A percentile compares a stretch with the other conserved stretches of the same genome.
Evolutionary conservation across 495 filamentous ascomycete species (phyloP).

Genomic region (Mytilinidion resinicola): DNA sequence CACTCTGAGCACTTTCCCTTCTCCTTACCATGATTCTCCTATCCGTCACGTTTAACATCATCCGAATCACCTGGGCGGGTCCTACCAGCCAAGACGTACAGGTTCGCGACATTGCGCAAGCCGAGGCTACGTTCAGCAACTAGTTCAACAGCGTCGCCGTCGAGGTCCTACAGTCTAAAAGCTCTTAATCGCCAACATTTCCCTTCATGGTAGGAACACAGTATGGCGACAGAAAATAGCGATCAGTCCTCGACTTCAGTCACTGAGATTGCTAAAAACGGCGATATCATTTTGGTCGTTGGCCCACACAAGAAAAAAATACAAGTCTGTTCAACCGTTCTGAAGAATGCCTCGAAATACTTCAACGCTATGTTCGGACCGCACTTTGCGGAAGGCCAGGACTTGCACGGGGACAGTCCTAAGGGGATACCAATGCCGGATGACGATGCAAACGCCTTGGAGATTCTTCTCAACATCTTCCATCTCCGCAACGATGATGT

Average conservation of each 20-base stretch:
- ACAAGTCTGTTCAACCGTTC: not conserved
- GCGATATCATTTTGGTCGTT: constrained; percentile 2
- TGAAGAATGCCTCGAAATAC: constrained; percentile 2
- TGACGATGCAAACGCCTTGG: constrained; percentile 4
- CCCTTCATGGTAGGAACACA: too few relatives aligned
- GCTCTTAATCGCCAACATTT: too few relatives aligned
- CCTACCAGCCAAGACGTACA: too few relatives aligned
- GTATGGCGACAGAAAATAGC: not conserved
- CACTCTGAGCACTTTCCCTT: too few relatives aligned
- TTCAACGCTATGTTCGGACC: constrained; percentile 5
- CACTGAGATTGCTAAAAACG: not conserved
- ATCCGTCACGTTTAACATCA: too few relatives aligned
- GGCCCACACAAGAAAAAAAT: not conserved
- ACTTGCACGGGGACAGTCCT: not conserved
- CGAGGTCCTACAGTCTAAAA: too few relatives aligned
- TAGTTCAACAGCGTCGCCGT: too few relatives aligned
- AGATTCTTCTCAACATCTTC: constrained; percentile 8
- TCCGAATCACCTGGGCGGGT: too few relatives aligned
- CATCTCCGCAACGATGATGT: constrained; percentile 6
- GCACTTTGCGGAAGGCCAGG: constrained; percentile 7
- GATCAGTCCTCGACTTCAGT: not conserved
- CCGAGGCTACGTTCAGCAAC: too few relatives aligned
- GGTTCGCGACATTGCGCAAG: too few relatives aligned
- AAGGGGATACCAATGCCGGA: constrained; percentile 13
- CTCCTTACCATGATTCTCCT: too few relatives aligned